Percentiles rank a stretch among this genome's conserved stretches.
Evolutionary conservation across 306 rosid genomes (phyloP).

Genomic region (Pterocarpus santalinus): DNA sequence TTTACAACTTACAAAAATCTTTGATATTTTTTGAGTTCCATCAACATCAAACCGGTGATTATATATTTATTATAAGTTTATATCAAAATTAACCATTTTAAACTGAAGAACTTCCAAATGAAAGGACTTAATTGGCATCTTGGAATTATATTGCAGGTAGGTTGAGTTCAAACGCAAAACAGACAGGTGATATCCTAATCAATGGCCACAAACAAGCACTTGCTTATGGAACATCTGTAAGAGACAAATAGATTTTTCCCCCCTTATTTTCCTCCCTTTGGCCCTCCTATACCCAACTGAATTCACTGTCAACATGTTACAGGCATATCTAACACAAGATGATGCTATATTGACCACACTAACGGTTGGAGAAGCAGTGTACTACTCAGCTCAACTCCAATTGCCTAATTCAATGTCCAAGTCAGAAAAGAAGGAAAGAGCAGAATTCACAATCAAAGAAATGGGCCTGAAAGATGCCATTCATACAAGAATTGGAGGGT

Average conservation of each 20-base stretch:
- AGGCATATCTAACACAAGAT: slow-evolving; percentile 25
- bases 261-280: no score
- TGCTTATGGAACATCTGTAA: slow-evolving; percentile 45
- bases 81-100: no score
- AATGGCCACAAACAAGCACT: slow-evolving; percentile 43
- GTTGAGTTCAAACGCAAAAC: slow-evolving; percentile 16
- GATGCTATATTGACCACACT: slow-evolving; percentile 43
- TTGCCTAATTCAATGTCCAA: slow-evolving; percentile 52
- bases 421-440: slow-evolving; percentile 60
- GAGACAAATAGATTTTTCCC: not conserved
- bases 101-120: no score
- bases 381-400: slow-evolving; percentile 43
- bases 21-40: no score
- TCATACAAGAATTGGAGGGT: slow-evolving; percentile 63
- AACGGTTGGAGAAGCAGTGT: slow-evolving; percentile 60
- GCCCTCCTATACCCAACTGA: no score
- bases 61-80: no score
- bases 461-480: slow-evolving; percentile 63
- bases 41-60: no score
- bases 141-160: slow-evolving; percentile 25
- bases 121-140: no score
- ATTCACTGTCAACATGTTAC: no score
- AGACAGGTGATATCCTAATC: slow-evolving; percentile 37
- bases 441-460: slow-evolving; percentile 56
- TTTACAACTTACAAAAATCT: no score